These are phyloP conservation scores for Paramecium sexaurelia DNA, from an alignment of 73 alveolate genomes.

Conservation along the genomic window DNA sequence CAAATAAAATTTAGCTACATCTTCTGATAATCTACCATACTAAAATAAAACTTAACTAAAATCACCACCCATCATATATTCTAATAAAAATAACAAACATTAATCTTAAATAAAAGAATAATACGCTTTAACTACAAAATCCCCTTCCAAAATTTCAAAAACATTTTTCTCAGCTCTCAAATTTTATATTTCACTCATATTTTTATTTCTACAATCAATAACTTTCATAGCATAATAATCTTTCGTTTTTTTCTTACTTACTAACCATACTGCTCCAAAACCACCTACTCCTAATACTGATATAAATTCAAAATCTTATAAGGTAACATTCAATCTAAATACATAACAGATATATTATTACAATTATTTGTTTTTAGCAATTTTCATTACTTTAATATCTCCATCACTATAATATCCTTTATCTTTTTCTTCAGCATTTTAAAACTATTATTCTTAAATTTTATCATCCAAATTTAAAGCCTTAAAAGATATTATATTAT, in stretches of 20 bases:
- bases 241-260: constrained; percentile 59
- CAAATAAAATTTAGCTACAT: constrained; percentile 74
- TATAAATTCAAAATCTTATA: constrained; percentile 60
- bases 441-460: background rate
- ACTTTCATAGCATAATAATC: constrained; percentile 66
- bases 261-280: constrained; percentile 71
- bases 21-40: constrained; percentile 73
- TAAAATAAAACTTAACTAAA: constrained; percentile 53
- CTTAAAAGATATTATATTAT: background rate
- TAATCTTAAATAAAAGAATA: constrained; percentile 60
- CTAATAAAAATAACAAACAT: constrained; percentile 60
- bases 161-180: constrained; percentile 67
- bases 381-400: background rate
- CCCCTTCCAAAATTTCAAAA: constrained; percentile 65
- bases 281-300: constrained; percentile 64
- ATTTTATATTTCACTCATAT: background rate
- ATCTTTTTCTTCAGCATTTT: background rate
- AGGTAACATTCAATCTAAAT: background rate
- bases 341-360: background rate
- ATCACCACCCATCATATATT: constrained; percentile 69
- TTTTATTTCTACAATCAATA: constrained; percentile 54
- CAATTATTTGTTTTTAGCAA: constrained; percentile 33
- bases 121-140: constrained; percentile 64
- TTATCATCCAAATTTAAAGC: background rate
- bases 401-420: constrained; percentile 55